Evolutionary conservation across 2,329 filamentous ascomycete genomes (phyloP).

Genomic region (Xylariaceae sp.): DNA sequence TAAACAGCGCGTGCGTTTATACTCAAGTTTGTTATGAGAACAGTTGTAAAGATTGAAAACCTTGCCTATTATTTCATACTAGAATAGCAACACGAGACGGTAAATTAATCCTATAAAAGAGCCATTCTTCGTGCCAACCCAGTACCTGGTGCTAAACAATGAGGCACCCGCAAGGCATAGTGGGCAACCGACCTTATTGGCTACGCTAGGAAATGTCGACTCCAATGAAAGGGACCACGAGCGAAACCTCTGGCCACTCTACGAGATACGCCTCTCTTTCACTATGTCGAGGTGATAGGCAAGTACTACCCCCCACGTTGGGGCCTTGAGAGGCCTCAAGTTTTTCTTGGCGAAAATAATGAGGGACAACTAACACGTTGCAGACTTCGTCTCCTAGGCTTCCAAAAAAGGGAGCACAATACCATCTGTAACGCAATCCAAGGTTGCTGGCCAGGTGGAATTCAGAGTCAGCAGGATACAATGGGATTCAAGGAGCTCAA

Average conservation of each 20-base stretch:
- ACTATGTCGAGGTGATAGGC: background rate
- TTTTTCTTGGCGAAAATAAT: too few relatives aligned
- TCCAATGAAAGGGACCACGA: background rate
- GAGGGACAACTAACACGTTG: background rate
- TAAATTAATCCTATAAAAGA: too few relatives aligned
- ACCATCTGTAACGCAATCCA: background rate
- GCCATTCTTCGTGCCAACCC: background rate
- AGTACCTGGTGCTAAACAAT: background rate
- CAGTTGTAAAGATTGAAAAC: too few relatives aligned
- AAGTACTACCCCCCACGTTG: background rate
- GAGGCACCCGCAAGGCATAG: background rate
- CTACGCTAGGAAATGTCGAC: background rate
- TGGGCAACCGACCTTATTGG: background rate
- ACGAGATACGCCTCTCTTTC: background rate
- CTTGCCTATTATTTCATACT: too few relatives aligned
- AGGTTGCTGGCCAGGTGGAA: background rate
- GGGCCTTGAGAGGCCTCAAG: too few relatives aligned
- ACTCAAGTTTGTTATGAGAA: too few relatives aligned
- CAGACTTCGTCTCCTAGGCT: background rate
- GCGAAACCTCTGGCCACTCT: background rate
- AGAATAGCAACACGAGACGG: too few relatives aligned
- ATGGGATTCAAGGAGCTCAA: too few relatives aligned
- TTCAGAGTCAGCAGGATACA: too few relatives aligned
- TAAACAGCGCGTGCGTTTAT: too few relatives aligned
- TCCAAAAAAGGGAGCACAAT: background rate